Evolutionary conservation across 2,329 filamentous ascomycete species (phyloP), one percentile per base, ranked within the genome.

Genomic region (Microthyrium microscopicum): DNA sequence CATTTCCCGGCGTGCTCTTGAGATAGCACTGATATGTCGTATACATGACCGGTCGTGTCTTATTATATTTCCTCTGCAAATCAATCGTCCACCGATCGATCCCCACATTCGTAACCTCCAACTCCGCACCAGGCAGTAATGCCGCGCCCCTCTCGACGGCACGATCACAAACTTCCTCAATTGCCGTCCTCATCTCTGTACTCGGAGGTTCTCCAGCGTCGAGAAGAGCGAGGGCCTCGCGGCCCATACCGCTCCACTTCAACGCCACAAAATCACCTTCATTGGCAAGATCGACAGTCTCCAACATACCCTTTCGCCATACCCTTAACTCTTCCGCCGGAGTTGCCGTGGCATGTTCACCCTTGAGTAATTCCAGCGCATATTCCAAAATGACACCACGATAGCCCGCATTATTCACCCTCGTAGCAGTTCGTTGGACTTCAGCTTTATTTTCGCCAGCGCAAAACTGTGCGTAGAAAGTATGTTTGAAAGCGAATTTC

Each of bases 381-480:
- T 91, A 92, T 32, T 80, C 75, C 29, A 93, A 63, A 35, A 93
- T 83, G 5, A 92, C 79, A 9, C 84, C 85, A 17, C 69, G 70
- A 49, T 82, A 92, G 2, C 85, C 85, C 28, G 87, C 72, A 20
- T 61, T 53, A 52, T 82, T 80, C 7, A 92, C 62, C 2, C 64
- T 60, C 2, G 63, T 49, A 20, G 83, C 69, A 0, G 77, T 84
- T 20, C 51, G 55, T 26, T 62, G 60, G 2, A 91, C 77, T 53
- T 93, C 80, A 2, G 52, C 46, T 0, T 67, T 62, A 31, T 70
- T 77, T 55, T 84, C 78, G 19, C 85, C 85, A 0, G 81, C 82
- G 53, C 85, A 94, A 55, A 92, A 94, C 47, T 94, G 85, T 17
- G 74, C 73, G 52, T 93, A 93, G 46, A 93, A 84, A 0, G 82